Percentiles rank a stretch among this genome's conserved stretches.
Evolutionary conservation across 1,284 basidiomycete genomes (phyloP).

Genomic region (Violaceomyces palustris): DNA sequence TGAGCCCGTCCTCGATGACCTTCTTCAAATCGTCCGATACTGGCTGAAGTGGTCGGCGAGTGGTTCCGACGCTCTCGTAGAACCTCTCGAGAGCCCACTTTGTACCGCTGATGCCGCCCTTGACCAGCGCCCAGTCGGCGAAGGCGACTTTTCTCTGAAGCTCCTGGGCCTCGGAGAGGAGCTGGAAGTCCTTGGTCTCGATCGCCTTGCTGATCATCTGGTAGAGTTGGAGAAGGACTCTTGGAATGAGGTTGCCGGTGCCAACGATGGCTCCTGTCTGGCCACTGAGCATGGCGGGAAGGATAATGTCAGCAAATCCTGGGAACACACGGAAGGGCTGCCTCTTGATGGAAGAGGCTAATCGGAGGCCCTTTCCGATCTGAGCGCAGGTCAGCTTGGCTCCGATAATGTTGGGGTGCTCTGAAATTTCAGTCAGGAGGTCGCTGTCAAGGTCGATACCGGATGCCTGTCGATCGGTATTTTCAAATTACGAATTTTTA

Average conservation of each 20-base stretch:
- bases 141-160: constrained; percentile 73
- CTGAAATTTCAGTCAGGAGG: constrained; percentile 71
- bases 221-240: constrained; percentile 64
- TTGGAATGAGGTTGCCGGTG: constrained; percentile 54
- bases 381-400: constrained; percentile 81
- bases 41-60: constrained; percentile 69
- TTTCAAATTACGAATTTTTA: too few relatives aligned
- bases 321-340: constrained; percentile 23
- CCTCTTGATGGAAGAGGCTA: constrained; percentile 63
- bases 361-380: constrained; percentile 80
- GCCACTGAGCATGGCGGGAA: constrained; percentile 24
- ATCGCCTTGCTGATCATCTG: constrained; percentile 58
- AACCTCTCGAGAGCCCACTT: constrained; percentile 71
- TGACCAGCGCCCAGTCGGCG: constrained; percentile 73
- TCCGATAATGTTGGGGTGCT: constrained; percentile 78
- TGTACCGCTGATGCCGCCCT: constrained; percentile 72
- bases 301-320: constrained; percentile 25
- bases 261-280: constrained; percentile 32
- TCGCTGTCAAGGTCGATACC: constrained; percentile 84
- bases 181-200: constrained; percentile 5
- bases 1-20: constrained; percentile 66
- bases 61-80: constrained; percentile 67
- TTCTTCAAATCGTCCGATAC: constrained; percentile 58
- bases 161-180: constrained; percentile 65
- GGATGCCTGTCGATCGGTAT: too few relatives aligned